These are phyloP conservation scores for Byssochlamys sp. DNA, from an alignment of 2,329 filamentous ascomycete genomes.

Conservation along the genomic window DNA sequence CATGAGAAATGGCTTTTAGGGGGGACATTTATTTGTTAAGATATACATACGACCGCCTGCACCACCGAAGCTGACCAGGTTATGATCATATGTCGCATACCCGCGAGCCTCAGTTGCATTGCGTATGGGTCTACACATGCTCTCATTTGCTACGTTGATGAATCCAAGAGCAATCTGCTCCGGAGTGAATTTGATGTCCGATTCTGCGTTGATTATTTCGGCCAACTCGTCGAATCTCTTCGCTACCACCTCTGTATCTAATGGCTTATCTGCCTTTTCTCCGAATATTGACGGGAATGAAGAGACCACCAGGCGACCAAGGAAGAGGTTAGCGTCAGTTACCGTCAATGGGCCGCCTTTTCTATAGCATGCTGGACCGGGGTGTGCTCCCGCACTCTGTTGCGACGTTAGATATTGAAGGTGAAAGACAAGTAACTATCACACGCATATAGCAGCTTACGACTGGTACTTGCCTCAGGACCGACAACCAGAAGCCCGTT, in stretches of 20 bases:
- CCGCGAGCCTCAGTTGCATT: conserved; percentile 87
- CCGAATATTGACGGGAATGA: conserved; percentile 93
- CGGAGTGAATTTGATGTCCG: conserved; percentile 6
- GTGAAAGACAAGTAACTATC: neutral
- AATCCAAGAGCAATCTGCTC: conserved; percentile 34
- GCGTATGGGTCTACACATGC: conserved; percentile 61
- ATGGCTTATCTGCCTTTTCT: conserved; percentile 65
- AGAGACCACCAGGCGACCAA: conserved; percentile 71
- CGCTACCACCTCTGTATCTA: conserved; percentile 64
- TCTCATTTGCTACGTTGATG: conserved; percentile 34
- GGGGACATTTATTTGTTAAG: neutral
- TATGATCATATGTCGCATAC: conserved; percentile 79
- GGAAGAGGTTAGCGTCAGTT: conserved; percentile 78
- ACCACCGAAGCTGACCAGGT: conserved; percentile 85
- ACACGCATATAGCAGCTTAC: neutral
- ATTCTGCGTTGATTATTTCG: conserved; percentile 63
- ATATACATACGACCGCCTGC: conserved; percentile 56
- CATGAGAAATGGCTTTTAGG: neutral
- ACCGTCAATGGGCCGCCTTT: conserved; percentile 83
- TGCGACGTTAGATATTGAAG: conserved; percentile 8
- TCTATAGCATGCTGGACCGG: conserved; percentile 80
- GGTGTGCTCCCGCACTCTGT: conserved; percentile 72
- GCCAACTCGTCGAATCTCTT: conserved; percentile 64
- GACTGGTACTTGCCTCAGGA: conserved; percentile 46
- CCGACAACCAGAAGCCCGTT: conserved; percentile 84